Evolutionary conservation across 208 protist species (phyloP), one percentile per base, ranked within the genome.

Genomic region (Trypanosoma scelopori): DNA sequence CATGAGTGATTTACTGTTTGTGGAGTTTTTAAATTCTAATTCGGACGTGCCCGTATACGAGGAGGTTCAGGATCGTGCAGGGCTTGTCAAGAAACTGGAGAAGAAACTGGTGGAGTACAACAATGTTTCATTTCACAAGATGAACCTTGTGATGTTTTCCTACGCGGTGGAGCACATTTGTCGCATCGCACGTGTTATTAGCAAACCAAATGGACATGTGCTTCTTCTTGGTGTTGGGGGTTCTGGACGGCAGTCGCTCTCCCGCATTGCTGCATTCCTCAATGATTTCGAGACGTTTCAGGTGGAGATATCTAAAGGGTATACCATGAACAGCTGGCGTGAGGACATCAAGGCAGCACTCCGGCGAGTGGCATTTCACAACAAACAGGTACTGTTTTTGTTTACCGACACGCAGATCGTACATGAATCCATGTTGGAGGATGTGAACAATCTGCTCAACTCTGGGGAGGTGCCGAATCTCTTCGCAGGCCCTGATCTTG

Each of bases 401-500:
- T 94, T 99, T 63, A 90, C 92, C 15, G 98, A 99, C 82, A 98
- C 98, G 2, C 98, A 99, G 74, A 98, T 99, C 69, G 87, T 98
- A 41, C 76, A 97, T 58, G 98, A 99, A 65, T 71, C 82, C 28
- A 99, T 99, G 90, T 76, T 99, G 9, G 98, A 99, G 84, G 98
- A 99, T 75, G 87, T 99, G 22, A 99, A 99, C 87, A 99, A 98
- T 75, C 78, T 99, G 1, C 79, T 99, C 3, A 99, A 99, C 89
- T 92, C 84, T 11, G 98, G 98, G 41, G 98, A 99, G 73, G 97
- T 99, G 37, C 98, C 98, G 12, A 98, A 99, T 76, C 83, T 99
- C 6, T 99, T 98, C 71, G 70, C 88, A 18, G 91, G 76, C 6
- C 91, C 89, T 48, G 98, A 99, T 50, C 75, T 98, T 35, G 97